Evolutionary conservation across 2,329 filamentous ascomycete species (phyloP), one percentile per base, ranked within the genome.

Genomic region (Verticillium nonalfalfae): DNA sequence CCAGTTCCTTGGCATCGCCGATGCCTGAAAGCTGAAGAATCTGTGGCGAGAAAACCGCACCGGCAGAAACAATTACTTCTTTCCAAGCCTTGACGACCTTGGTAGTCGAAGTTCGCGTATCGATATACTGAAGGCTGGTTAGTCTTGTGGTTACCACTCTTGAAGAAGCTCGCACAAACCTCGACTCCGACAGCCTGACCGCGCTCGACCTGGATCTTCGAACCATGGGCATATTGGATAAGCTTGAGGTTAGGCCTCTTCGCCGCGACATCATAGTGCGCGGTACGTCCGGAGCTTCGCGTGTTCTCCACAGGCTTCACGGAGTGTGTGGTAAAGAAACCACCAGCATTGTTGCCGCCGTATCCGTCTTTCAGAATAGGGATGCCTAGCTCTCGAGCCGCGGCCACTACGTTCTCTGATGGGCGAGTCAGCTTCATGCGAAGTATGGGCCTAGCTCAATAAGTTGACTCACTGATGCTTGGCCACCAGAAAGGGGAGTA

Each of bases 1-100:
- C 59, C 6, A 85, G 66, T 1, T 77, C 65, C 2, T 68, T 66
- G 13, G 67, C 65, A 5, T 73, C 70, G 0, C 81, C 81, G 7
- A 84, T 74, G 1, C 81, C 81, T n/a, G 79, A 82, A 2, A 80
- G 70, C 64, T 82, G 77, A 0, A 84, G 73, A 4, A 84, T 68
- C 57, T 81, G 75, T 38, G 72, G 79, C 18, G 70, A 80, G 65
- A 75, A 71, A 7, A 76, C 40, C 1, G 73, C 69, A 1, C 79
- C 79, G 3, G 78, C 76, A 0, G 75, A 73, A 4, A 81, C 60
- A 14, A 81, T 70, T 4, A 78, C 74, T 56, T 81, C 78, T 54
- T 73, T 75, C 10, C 58, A 66, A 1, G 64, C 69, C 10, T 36
- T 58, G 45, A 59, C 58, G 18, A 33, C 58, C 36, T 57, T 59